Conservation (phyloP, 495 filamentous ascomycete species). For the Bacidia gigantensis region DNA sequence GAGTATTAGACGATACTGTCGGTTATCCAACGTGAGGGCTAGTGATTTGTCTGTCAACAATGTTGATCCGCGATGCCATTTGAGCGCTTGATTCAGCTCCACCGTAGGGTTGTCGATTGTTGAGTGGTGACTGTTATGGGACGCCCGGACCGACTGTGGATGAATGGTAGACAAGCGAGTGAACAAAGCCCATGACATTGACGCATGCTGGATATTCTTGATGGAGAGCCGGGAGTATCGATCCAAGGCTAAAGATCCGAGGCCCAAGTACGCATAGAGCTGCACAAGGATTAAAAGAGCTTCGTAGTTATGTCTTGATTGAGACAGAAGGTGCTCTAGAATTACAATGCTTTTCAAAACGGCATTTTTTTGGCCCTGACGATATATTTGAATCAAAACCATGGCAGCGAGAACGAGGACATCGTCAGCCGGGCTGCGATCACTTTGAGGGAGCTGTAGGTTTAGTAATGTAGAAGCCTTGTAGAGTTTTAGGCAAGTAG, state of each 20-base stretch:
- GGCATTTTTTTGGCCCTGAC: conserved; percentile 21
- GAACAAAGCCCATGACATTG: conserved; percentile 42
- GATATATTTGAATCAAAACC: conserved; percentile 33
- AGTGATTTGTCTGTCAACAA: neutral
- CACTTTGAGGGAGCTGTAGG: conserved; percentile 27
- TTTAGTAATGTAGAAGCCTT: conserved; percentile 18
- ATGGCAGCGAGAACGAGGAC: conserved; percentile 43
- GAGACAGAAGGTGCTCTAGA: conserved; percentile 33
- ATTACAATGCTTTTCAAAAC: conserved; percentile 39
- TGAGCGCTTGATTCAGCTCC: conserved; percentile 9
- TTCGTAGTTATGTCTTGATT: conserved; percentile 46
- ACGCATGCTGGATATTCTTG: conserved; percentile 48
- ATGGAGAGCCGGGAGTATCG: conserved; percentile 42
- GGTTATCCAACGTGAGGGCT: neutral
- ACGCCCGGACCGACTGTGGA: conserved; percentile 23
- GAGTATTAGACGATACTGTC: neutral
- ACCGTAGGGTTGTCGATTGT: conserved; percentile 24
- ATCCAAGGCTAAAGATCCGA: conserved; percentile 37
- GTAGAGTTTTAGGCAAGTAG: conserved; percentile 36
- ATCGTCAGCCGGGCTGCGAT: conserved; percentile 45
- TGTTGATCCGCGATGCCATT: conserved; percentile 9
- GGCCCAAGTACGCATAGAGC: conserved; percentile 40
- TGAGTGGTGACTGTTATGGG: conserved; percentile 1
- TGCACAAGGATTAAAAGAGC: conserved; percentile 41
- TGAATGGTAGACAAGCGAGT: conserved; percentile 45